These are phyloP conservation scores for Ophiocordyceps camponoti-rufipedis DNA, from an alignment of 2,329 filamentous ascomycete species.

Conservation along the genomic window DNA sequence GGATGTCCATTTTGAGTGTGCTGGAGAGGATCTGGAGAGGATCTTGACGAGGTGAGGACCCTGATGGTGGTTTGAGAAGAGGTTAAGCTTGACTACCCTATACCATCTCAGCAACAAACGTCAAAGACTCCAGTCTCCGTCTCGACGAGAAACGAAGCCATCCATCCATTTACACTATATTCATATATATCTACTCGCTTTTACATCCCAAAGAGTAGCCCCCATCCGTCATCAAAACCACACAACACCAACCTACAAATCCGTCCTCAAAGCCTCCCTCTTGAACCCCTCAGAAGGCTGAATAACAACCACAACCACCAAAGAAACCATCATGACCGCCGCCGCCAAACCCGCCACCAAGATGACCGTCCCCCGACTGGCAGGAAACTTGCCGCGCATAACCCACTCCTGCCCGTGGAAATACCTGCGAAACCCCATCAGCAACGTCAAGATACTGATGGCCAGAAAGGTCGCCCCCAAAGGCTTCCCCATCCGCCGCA, in stretches of 20 bases:
- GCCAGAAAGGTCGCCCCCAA: conserved; percentile 60
- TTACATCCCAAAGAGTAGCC: neutral
- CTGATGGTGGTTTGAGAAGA: no score
- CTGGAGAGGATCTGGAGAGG: no score
- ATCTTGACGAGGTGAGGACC: no score
- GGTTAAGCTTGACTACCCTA: no score
- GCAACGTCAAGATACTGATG: conserved; percentile 56
- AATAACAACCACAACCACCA: conserved; percentile 41
- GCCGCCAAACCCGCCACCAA: conserved; percentile 48
- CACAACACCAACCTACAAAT: neutral
- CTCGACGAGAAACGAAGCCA: no score
- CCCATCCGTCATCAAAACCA: neutral
- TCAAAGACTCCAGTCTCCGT: no score
- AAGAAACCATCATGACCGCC: conserved; percentile 39
- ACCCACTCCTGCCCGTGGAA: conserved; percentile 66
- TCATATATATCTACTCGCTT: neutral
- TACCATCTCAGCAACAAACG: no score
- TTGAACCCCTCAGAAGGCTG: conserved; percentile 13
- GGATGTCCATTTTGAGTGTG: conserved; percentile 29
- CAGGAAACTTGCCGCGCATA: conserved; percentile 62
- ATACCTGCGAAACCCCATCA: conserved; percentile 63
- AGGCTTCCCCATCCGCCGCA: conserved; percentile 52
- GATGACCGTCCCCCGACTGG: conserved; percentile 57
- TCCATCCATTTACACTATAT: no score
- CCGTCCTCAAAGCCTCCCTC: conserved; percentile 1